Evolutionary conservation across 2,329 filamentous ascomycete species (phyloP), one percentile per base, ranked within the genome.

Genomic region (Ophiostoma angusticollis): DNA sequence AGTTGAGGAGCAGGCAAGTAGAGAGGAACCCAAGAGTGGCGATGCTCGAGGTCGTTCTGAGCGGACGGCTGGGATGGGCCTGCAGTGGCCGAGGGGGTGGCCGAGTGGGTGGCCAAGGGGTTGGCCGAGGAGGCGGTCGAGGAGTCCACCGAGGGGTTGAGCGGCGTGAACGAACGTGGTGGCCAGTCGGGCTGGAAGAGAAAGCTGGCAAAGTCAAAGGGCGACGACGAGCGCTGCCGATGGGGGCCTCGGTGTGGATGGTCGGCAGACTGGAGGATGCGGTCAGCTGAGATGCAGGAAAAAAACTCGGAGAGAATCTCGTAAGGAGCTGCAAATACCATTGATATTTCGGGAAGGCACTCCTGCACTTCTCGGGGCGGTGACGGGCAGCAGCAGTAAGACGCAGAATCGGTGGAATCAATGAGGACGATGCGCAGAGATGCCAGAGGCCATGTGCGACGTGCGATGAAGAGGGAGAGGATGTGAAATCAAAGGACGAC

Each of bases 1-100:
- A n/a, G n/a, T n/a, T n/a, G n/a, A n/a, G n/a, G n/a, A n/a, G n/a
- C n/a, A n/a, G n/a, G n/a, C n/a, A n/a, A n/a, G n/a, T n/a, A n/a
- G n/a, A n/a, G n/a, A n/a, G n/a, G n/a, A n/a, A n/a, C n/a, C n/a
- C n/a, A n/a, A 39, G 29, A 49, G 45, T 23, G 44, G 47, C 37
- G 43, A 53, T 44, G 16, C 19, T 3, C 48, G 43, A 47, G 37
- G 50, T 48, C 22, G 50, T 50, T 33, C 41, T 43, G 38, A 50
- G 53, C 7, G 31, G 25, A 33, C 6, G 33, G 41, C 6, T 27
- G 23, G n/a, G n/a, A n/a, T n/a, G n/a, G n/a, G n/a, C n/a, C n/a
- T n/a, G n/a, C n/a, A n/a, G 19, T 27, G 13, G 13, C 9, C 18
- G 5, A 9, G 12, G 31, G 5, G 12, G 11, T 17, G 12, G 29